Evolutionary conservation across 768 basidiomycete species (phyloP), one percentile per base, ranked within the genome.

Genomic region (Xerocomus potaroensis): DNA sequence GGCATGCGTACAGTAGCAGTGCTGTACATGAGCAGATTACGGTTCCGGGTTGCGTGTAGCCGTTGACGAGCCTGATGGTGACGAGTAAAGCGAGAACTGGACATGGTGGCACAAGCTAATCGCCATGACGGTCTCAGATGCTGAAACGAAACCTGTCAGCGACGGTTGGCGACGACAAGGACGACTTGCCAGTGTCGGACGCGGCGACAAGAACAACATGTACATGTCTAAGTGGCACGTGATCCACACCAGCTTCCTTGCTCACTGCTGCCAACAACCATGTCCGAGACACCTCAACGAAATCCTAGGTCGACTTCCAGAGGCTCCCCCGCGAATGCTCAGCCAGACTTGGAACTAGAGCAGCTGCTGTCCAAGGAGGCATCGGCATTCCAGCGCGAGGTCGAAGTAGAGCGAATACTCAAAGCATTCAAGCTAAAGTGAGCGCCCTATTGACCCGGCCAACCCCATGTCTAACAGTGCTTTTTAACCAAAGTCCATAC

Each of bases 381-480:
- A 1, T 84, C 84, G 12, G 89, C 87, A 4, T 86, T 92, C 62
- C 87, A 91, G 57, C 78, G 91, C 23, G 91, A 92, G 66, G 70
- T 90, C 21, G 90, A 92, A 63, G 88, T 92, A 11, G 91, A 95
- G 47, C 82, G 96, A 21, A 91, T 99, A 53, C 72, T 98, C 40
- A 87, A 83, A 57, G 85, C 94, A 0, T 98, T 99, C 79, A 98
- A 92, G 67, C 77, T 98, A 58, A 99, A 98, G 93, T 95, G 48
- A 55, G 82, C 69, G n/a, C n/a, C 14, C 9, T 45, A 26, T 30
- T 37, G n/a, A n/a, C 31, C 34, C 14, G 5, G 33, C 4, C 12
- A 6, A 30, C 11, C 8, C 8, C 8, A 39, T 23, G 23, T 33
- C 47, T 49, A 31, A 61, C 29, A 21, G 4, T 4, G 11, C 3